A percentile compares a stretch with the other conserved stretches of the same genome.
These are phyloP conservation scores for Diplodia mutila DNA, from an alignment of 2,329 filamentous ascomycete genomes.

Conservation along the genomic window DNA sequence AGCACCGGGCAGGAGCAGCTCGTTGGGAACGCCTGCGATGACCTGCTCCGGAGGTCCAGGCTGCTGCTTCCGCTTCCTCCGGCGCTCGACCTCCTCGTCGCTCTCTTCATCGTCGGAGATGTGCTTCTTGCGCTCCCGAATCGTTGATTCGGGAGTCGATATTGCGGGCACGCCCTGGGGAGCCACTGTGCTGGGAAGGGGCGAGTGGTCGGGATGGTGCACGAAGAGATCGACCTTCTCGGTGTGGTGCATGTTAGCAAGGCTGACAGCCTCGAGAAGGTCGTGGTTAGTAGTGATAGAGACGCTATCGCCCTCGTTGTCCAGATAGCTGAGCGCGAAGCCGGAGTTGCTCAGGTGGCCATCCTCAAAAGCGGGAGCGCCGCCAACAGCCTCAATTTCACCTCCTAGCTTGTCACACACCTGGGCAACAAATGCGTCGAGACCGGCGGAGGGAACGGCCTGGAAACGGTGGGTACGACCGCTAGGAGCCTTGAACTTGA, in stretches of 20 bases:
- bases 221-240: constrained; percentile 98
- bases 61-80: constrained; percentile 47
- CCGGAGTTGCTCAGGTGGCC: constrained; percentile 76
- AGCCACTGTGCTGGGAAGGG: constrained; percentile 67
- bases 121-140: constrained; percentile 52
- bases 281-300: constrained; percentile 97
- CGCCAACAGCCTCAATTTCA: constrained; percentile 83
- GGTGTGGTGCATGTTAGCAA: constrained; percentile 74
- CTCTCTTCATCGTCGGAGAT: constrained; percentile 59
- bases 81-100: constrained; percentile 53
- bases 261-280: constrained; percentile 82
- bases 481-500: constrained; percentile 98
- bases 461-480: constrained; percentile 93
- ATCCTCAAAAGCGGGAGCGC: constrained; percentile 75
- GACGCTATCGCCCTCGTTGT: constrained; percentile 95
- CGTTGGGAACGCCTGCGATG: constrained; percentile 90
- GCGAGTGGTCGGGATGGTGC: constrained; percentile 89
- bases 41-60: constrained; percentile 66
- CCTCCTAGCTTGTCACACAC: constrained; percentile 83
- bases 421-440: constrained; percentile 74
- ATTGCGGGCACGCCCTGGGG: constrained; percentile 57
- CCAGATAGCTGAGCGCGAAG: constrained; percentile 92
- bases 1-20: constrained; percentile 87
- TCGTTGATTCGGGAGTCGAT: constrained; percentile 54
- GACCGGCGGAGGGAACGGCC: constrained; percentile 76